phyloP scores from a whole-genome alignment of 257 asterid species.

The Ilex asprella region DNA sequence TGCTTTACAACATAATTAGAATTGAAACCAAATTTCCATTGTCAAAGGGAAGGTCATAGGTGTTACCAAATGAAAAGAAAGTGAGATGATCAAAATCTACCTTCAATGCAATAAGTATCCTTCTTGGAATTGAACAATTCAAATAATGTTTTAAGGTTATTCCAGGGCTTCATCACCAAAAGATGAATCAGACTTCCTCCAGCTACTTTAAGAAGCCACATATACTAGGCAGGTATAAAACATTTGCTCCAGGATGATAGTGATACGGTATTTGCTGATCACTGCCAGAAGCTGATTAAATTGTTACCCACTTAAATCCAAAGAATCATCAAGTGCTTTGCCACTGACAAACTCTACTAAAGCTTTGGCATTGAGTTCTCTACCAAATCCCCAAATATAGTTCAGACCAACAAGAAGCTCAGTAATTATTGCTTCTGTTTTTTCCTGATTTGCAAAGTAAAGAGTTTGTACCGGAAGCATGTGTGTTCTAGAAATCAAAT shows the following conservation, averaged over 20 bases:
- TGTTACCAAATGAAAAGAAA: too few relatives aligned
- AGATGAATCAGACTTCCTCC: too few relatives aligned
- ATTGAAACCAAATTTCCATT: too few relatives aligned
- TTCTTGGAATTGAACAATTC: too few relatives aligned
- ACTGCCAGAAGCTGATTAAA: not conserved
- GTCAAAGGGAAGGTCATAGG: too few relatives aligned
- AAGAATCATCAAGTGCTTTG: constrained; percentile 38
- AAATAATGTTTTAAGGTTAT: too few relatives aligned
- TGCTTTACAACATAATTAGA: too few relatives aligned
- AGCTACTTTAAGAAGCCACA: too few relatives aligned
- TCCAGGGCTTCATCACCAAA: too few relatives aligned
- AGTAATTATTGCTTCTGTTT: constrained; percentile 50
- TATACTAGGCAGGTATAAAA: not conserved
- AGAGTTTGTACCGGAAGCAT: constrained; percentile 83
- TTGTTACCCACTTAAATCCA: constrained; percentile 24
- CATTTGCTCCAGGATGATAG: not conserved
- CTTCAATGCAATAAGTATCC: too few relatives aligned
- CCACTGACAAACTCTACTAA: constrained; percentile 44
- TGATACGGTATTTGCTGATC: not conserved
- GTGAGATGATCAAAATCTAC: too few relatives aligned
- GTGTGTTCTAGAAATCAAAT: constrained; percentile 51
- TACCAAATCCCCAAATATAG: constrained; percentile 61
- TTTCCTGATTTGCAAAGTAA: constrained; percentile 58
- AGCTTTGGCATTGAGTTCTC: constrained; percentile 54
- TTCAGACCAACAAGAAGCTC: constrained; percentile 80